Conservation (phyloP, 2,329 filamentous ascomycete species). For the Byssoonygena ceratinophila region DNA sequence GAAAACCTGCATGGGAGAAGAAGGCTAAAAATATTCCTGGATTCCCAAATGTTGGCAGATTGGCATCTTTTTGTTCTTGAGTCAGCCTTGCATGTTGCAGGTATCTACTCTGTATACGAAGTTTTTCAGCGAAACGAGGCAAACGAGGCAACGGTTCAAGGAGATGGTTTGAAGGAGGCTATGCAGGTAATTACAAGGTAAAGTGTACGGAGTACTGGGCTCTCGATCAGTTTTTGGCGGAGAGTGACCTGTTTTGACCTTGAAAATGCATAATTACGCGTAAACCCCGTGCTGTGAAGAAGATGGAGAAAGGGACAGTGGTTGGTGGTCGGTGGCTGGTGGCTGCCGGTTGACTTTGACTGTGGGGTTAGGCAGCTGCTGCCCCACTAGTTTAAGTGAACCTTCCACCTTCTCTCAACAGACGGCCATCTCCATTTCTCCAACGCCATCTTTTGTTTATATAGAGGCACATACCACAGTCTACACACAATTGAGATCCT, state of each 20-base stretch:
- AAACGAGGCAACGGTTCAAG: no score
- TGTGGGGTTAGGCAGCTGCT: not conserved
- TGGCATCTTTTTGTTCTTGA: not conserved
- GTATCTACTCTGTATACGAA: no score
- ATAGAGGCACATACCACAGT: no score
- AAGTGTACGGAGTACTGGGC: not conserved
- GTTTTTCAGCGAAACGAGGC: no score
- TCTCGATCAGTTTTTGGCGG: not conserved
- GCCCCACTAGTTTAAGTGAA: slow-evolving; percentile 2
- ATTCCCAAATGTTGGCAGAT: not conserved
- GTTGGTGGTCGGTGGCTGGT: not conserved
- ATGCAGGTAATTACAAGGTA: not conserved
- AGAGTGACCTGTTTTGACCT: not conserved
- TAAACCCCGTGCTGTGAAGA: not conserved
- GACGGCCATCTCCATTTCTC: not conserved
- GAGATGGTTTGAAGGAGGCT: not conserved
- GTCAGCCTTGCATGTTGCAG: not conserved
- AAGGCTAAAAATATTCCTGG: no score
- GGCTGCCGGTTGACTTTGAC: no score
- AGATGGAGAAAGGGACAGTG: not conserved
- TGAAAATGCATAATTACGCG: no score
- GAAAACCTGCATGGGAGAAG: no score
- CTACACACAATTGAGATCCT: no score
- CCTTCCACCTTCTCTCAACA: not conserved
- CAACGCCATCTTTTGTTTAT: no score